Conservation (phyloP, 2,329 filamentous ascomycete species). For the Aspergillus viridinutans region DNA sequence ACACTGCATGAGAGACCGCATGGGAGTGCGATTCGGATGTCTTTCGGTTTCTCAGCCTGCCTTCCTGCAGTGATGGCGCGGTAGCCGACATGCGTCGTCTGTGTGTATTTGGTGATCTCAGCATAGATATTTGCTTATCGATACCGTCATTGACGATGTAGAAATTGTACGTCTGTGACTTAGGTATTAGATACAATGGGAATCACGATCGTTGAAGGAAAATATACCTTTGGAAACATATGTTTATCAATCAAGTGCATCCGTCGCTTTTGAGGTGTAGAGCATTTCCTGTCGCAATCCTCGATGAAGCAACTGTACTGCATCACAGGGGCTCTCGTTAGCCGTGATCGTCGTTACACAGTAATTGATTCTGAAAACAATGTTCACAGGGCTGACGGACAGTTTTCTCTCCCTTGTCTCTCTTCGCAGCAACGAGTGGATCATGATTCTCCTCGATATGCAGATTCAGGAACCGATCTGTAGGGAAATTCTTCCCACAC, state of each 20-base stretch:
- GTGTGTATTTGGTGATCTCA: slow-evolving; percentile 45
- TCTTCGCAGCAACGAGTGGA: slow-evolving; percentile 65
- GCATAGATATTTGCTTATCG: slow-evolving; percentile 74
- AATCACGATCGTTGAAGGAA: neutral
- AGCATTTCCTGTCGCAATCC: slow-evolving; percentile 78
- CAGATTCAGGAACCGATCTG: slow-evolving; percentile 70
- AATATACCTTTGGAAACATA: slow-evolving; percentile 65
- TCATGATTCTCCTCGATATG: slow-evolving; percentile 94
- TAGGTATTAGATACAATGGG: neutral
- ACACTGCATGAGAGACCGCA: neutral
- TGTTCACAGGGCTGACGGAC: slow-evolving; percentile 47
- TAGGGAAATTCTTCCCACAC: slow-evolving; percentile 85
- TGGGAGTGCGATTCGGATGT: slow-evolving; percentile 23
- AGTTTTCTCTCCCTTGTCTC: slow-evolving; percentile 80
- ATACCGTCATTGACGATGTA: slow-evolving; percentile 84
- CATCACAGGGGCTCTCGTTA: slow-evolving; percentile 29
- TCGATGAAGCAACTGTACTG: slow-evolving; percentile 89
- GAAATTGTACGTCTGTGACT: slow-evolving; percentile 70
- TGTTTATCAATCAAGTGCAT: slow-evolving; percentile 94
- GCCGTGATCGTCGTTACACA: neutral
- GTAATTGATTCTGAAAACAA: neutral
- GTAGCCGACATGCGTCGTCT: slow-evolving; percentile 33
- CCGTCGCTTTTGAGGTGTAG: slow-evolving; percentile 75
- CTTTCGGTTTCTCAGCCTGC: slow-evolving; percentile 29
- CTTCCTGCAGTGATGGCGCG: slow-evolving; percentile 29